These are phyloP conservation scores for Rhodotorula taiwanensis DNA, from an alignment of 768 basidiomycete species.

Conservation along the genomic window DNA sequence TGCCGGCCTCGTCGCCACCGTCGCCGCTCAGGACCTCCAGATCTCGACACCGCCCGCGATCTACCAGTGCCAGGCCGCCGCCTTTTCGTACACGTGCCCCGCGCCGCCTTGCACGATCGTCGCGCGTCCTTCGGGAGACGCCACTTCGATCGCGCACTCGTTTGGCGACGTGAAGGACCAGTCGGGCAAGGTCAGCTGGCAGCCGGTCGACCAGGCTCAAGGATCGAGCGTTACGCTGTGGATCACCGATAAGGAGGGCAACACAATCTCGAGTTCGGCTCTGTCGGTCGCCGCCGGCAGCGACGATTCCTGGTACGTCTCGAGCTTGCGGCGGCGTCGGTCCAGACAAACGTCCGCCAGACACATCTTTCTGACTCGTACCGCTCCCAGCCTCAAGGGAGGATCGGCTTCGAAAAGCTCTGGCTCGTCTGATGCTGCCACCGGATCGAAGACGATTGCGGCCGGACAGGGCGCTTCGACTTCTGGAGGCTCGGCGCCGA, in stretches of 20 bases:
- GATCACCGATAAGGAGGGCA: constrained; percentile 5
- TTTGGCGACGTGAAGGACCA: constrained; percentile 2
- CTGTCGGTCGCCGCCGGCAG: not conserved
- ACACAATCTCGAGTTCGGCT: not conserved
- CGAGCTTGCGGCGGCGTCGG: not conserved
- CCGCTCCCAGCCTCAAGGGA: not conserved
- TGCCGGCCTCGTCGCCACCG: not conserved
- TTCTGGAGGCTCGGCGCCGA: not conserved
- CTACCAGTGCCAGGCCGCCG: constrained; percentile 17
- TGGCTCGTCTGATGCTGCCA: not conserved
- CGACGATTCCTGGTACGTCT: not conserved
- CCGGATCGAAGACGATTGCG: too few relatives aligned
- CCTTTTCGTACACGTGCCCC: constrained; percentile 7
- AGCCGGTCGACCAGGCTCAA: constrained; percentile 7
- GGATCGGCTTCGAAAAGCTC: not conserved
- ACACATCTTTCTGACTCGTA: too few relatives aligned
- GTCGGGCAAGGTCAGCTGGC: constrained; percentile 4
- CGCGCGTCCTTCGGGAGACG: constrained; percentile 14
- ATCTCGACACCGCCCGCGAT: not conserved
- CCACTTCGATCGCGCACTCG: not conserved
- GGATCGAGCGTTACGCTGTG: constrained; percentile 4
- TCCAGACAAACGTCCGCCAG: not conserved
- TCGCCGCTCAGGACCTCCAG: not conserved
- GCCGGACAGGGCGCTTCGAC: not conserved
- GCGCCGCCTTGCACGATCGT: constrained; percentile 12